These are phyloP conservation scores for Cercospora zeina DNA, from an alignment of 2,329 filamentous ascomycete genomes.

Conservation along the genomic window DNA sequence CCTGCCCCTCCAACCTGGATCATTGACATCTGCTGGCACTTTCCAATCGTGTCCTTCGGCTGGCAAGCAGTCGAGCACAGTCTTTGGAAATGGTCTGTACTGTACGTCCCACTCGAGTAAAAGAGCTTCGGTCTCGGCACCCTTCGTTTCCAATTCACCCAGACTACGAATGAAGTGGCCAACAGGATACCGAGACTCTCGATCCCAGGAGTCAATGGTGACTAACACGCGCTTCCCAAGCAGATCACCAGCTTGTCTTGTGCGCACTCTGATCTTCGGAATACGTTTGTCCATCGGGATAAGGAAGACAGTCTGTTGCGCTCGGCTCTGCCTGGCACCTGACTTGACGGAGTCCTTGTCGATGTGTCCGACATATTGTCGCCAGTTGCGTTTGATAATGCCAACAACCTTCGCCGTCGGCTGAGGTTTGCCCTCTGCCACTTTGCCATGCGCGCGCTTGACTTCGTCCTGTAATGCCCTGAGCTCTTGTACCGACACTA, in stretches of 20 bases:
- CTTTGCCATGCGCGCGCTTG: conserved; percentile 76
- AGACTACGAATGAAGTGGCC: conserved; percentile 93
- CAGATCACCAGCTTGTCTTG: conserved; percentile 83
- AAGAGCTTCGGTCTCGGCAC: conserved; percentile 94
- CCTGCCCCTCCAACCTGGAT: conserved; percentile 84
- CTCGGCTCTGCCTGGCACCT: conserved; percentile 71
- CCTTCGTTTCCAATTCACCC: conserved; percentile 92
- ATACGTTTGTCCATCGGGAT: conserved; percentile 98
- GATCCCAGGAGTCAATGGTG: conserved; percentile 92
- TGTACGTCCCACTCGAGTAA: conserved; percentile 96
- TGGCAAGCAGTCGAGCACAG: conserved; percentile 89
- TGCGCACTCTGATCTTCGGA: conserved; percentile 91
- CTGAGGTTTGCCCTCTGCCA: conserved; percentile 73
- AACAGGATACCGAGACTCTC: conserved; percentile 86
- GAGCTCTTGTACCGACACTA: conserved; percentile 87
- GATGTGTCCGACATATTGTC: conserved; percentile 95
- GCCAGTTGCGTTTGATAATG: conserved; percentile 92
- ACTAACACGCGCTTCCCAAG: conserved; percentile 89
- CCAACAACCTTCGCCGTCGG: conserved; percentile 92
- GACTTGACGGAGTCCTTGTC: conserved; percentile 81
- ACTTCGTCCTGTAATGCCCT: conserved; percentile 89
- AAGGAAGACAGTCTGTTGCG: conserved; percentile 90
- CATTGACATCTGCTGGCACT: conserved; percentile 74
- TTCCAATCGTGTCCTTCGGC: conserved; percentile 90
- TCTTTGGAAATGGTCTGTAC: conserved; percentile 94